Conservation (phyloP, 2,329 filamentous ascomycete species). For the Beauveria varroae region DNA sequence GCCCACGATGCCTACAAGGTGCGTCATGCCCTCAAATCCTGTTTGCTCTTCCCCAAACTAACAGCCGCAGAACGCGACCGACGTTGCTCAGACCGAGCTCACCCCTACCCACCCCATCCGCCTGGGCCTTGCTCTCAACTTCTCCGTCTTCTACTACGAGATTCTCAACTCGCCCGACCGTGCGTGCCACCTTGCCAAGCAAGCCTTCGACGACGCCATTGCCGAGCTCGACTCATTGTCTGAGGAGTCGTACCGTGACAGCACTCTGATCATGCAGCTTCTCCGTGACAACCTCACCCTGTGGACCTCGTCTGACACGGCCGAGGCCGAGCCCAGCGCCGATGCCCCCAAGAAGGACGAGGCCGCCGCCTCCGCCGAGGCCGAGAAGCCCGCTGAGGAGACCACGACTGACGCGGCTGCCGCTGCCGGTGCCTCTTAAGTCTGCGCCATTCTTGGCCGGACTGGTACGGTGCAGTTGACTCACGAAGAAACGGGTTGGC, state of each 20-base stretch:
- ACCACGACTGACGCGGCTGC: slow-evolving; percentile 37
- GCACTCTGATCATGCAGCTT: slow-evolving; percentile 98
- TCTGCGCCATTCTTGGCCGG: neutral
- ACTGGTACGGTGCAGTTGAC: slow-evolving; percentile 1
- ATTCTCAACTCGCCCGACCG: slow-evolving; percentile 98
- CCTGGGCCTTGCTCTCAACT: slow-evolving; percentile 95
- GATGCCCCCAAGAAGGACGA: slow-evolving; percentile 55
- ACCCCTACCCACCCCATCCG: slow-evolving; percentile 97
- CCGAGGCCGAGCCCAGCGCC: slow-evolving; percentile 63
- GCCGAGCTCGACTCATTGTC: slow-evolving; percentile 96
- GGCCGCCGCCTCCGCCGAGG: slow-evolving; percentile 26
- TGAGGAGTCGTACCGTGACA: slow-evolving; percentile 97
- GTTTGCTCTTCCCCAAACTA: slow-evolving; percentile 99
- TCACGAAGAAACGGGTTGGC: slow-evolving; percentile 8
- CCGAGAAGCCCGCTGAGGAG: slow-evolving; percentile 34
- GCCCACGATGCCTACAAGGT: slow-evolving; percentile 98
- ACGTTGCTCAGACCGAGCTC: slow-evolving; percentile 95
- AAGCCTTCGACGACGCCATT: slow-evolving; percentile 98
- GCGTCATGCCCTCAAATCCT: slow-evolving; percentile 74
- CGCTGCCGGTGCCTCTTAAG: slow-evolving; percentile 46
- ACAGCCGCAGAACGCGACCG: slow-evolving; percentile 98
- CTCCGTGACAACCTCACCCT: slow-evolving; percentile 96
- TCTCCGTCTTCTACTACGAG: slow-evolving; percentile 99
- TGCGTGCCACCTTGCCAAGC: slow-evolving; percentile 97
- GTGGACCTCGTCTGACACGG: slow-evolving; percentile 91